Evolutionary conservation across 169 alveolate genomes (phyloP).

Genomic region (Babesia caballi): DNA sequence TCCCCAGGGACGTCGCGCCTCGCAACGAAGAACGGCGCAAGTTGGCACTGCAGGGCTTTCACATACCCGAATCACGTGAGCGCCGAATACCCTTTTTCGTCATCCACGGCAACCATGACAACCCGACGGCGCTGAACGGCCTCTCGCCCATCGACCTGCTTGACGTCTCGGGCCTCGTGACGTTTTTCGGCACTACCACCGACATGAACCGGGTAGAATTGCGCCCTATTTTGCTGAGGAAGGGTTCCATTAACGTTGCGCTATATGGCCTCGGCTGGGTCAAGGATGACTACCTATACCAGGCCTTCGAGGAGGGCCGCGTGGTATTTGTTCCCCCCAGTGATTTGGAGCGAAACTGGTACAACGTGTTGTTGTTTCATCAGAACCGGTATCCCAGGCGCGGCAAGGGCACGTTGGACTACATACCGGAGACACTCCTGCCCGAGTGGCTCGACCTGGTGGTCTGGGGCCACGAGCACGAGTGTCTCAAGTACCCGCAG

Average conservation of each 20-base stretch:
- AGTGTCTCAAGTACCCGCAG: constrained; percentile 81
- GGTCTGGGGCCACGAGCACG: constrained; percentile 93
- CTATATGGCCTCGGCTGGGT: constrained; percentile 94
- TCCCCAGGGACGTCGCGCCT: not conserved
- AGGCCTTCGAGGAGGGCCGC: constrained; percentile 83
- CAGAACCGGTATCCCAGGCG: constrained; percentile 82
- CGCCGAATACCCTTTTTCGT: constrained; percentile 45
- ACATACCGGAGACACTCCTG: constrained; percentile 23
- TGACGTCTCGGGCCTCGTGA: constrained; percentile 73
- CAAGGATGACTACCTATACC: constrained; percentile 90
- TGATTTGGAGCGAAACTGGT: constrained; percentile 69
- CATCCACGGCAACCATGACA: constrained; percentile 67
- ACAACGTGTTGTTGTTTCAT: constrained; percentile 92
- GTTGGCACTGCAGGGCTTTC: not conserved
- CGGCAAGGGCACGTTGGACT: constrained; percentile 34
- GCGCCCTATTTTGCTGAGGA: constrained; percentile 85
- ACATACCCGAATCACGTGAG: not conserved
- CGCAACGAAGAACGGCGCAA: not conserved
- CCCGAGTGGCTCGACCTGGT: constrained; percentile 63
- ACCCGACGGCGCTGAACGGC: constrained; percentile 41
- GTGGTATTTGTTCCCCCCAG: constrained; percentile 86
- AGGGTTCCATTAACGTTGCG: constrained; percentile 87
- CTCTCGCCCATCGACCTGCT: constrained; percentile 64
- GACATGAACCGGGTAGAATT: constrained; percentile 83
- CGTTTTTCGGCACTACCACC: constrained; percentile 88